Evolutionary conservation across 306 rosid genomes (phyloP).

Genomic region (Prosopis cineraria): DNA sequence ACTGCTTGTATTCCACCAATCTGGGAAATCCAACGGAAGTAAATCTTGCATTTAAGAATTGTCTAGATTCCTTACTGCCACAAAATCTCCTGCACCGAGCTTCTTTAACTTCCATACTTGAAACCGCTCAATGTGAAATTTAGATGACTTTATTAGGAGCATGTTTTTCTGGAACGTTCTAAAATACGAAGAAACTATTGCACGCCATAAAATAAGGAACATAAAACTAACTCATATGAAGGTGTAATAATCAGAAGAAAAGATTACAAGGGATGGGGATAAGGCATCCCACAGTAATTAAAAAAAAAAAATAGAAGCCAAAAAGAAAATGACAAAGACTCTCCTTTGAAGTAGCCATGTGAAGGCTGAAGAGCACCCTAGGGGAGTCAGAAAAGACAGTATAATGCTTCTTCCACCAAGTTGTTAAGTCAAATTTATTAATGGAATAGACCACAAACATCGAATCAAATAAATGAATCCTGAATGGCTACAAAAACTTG

Average conservation of each 20-base stretch:
- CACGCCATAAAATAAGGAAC: not conserved
- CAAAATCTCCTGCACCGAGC: constrained; percentile 16
- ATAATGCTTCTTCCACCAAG: not conserved
- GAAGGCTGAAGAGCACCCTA: not conserved
- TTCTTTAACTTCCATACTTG: constrained; percentile 11
- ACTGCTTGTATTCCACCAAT: constrained; percentile 64
- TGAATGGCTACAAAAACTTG: not conserved
- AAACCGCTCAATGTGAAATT: constrained; percentile 4
- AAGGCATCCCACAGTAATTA: not conserved
- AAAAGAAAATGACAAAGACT: not conserved
- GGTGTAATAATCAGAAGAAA: not conserved
- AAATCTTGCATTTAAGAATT: constrained; percentile 28
- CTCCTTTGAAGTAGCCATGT: not conserved
- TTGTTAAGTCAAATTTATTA: constrained; percentile 1
- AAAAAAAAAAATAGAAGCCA: no score
- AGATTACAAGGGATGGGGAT: not conserved
- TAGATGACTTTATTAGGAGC: not conserved
- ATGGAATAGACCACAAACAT: constrained; percentile 4
- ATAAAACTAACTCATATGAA: constrained; percentile 19
- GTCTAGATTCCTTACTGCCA: constrained; percentile 6
- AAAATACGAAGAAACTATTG: constrained; percentile 6
- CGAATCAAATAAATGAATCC: not conserved
- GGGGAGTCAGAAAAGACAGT: not conserved
- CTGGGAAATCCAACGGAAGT: constrained; percentile 40
- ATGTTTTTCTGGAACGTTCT: constrained; percentile 12